Percentiles rank a stretch among this genome's conserved stretches.
Evolutionary conservation across 2,329 filamentous ascomycete genomes (phyloP).

Genomic region (Trichoderma polysporum): DNA sequence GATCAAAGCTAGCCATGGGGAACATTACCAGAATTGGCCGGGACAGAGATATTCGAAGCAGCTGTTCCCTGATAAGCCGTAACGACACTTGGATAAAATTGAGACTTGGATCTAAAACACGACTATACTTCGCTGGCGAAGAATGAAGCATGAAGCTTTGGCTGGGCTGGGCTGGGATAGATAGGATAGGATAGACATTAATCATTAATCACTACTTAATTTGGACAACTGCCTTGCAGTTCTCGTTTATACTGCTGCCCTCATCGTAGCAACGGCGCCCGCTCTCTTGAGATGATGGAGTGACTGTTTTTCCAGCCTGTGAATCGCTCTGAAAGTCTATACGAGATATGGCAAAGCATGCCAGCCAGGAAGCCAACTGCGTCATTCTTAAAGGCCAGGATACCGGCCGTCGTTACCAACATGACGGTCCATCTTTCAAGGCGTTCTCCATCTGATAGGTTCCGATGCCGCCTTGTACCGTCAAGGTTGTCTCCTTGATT

Average conservation of each 20-base stretch:
- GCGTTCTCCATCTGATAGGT: slow-evolving; percentile 65
- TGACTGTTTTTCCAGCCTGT: slow-evolving; percentile 36
- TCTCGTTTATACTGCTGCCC: not conserved
- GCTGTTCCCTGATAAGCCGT: slow-evolving; percentile 9
- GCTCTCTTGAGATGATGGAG: slow-evolving; percentile 29
- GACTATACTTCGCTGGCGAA: slow-evolving; percentile 1
- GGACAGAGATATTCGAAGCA: slow-evolving; percentile 7
- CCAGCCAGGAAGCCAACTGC: slow-evolving; percentile 83
- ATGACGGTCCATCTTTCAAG: slow-evolving; percentile 82
- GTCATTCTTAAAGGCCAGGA: slow-evolving; percentile 87
- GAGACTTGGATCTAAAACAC: not conserved
- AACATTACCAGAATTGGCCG: slow-evolving; percentile 27
- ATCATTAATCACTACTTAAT: not conserved
- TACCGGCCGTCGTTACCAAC: slow-evolving; percentile 79
- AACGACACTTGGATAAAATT: not conserved
- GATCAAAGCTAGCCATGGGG: slow-evolving; percentile 33
- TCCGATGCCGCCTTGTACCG: slow-evolving; percentile 46
- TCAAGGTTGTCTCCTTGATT: slow-evolving; percentile 37
- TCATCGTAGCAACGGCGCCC: slow-evolving; percentile 33
- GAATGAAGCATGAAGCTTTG: not conserved
- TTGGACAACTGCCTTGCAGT: not conserved
- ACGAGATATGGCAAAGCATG: slow-evolving; percentile 73
- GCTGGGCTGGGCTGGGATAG: not conserved
- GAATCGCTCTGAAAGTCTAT: slow-evolving; percentile 49
- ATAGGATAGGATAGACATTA: slow-evolving; percentile 2